Base-by-base conservation (phyloP, 257 asterid species). In the Echites panduratus region DNA sequence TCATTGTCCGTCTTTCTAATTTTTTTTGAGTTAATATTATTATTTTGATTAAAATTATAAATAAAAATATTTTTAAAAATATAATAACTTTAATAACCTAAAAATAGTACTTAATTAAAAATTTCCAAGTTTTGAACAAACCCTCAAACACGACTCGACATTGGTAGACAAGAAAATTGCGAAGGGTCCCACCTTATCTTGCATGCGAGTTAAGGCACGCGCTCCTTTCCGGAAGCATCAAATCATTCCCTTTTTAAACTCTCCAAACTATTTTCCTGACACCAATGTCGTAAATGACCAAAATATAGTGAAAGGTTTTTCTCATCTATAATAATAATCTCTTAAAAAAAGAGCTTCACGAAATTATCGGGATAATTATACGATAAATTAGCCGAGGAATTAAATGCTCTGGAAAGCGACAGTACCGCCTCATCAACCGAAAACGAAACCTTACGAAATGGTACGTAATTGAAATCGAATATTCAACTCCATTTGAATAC, bases 401-500 rank as follows among this genome's bases (percentile, higher is more conserved):
- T 80, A 45, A 73, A 76, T 73, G 71, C 77, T 40, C 40, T 48
- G 40, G 84, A 80, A 76, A 80, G 70, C 72, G 82, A 74, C 73
- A 69, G 52, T 57, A 66, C 61, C 66, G 41, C 68, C 76, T 67
- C 70, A 14, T 48, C 67, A 45, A 73, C 10, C 40, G 54, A 76
- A 45, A 58, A 27, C 76, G 75, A 41, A 27, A 73, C 62, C 65
- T 52, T 11, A 26, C 27, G 68, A 71, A 35, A 52, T 27, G 59
- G 29, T 64, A 76, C 84, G 91, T 93, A 86, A 89, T 85, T 81
- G 87, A 85, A 85, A 66, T 73, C 77, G 82, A 87, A 84, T 86
- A 90, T 87, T 87, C 91, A 93, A 93, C 93, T 83, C 72, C 61
- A 86, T 85, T 87, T 84, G 82, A 90, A 76, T 85, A 76, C 79